Conservation (phyloP, 495 filamentous ascomycete species). For the Tuber calosporum region DNA sequence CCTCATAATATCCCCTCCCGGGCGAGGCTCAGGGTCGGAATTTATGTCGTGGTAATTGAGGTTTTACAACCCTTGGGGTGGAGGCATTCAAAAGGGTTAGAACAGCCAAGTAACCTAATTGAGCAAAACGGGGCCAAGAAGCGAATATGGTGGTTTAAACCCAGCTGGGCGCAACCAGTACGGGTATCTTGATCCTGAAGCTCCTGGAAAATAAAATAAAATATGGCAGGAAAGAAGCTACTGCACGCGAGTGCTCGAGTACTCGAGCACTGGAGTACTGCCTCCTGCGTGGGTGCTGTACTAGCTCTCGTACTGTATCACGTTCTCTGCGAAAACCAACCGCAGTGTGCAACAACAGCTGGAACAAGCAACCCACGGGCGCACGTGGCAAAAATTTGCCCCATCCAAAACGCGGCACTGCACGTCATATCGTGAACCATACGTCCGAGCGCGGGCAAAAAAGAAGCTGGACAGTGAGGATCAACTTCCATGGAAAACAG, state of each 20-base stretch:
- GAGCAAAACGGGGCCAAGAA: not conserved
- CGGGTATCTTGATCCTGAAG: not conserved
- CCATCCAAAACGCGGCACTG: not conserved
- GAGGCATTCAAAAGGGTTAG: not conserved
- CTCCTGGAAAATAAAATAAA: not conserved
- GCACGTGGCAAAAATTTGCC: not conserved
- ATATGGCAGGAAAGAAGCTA: not conserved
- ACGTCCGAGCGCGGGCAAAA: not conserved
- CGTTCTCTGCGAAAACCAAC: not conserved
- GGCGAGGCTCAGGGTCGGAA: not conserved
- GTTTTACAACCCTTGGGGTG: not conserved
- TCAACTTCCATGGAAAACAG: not conserved
- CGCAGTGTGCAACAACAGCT: not conserved
- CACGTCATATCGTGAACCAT: not conserved
- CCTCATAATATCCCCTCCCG: not conserved
- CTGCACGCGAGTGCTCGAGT: no score
- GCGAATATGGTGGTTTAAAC: not conserved
- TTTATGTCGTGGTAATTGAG: not conserved
- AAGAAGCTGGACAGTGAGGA: not conserved
- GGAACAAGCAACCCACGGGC: not conserved
- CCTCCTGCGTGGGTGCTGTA: not conserved
- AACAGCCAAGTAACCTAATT: not conserved
- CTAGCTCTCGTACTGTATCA: not conserved
- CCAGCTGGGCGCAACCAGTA: no score
- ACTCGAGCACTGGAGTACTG: no score